These are phyloP conservation scores for Castanopsis chinensis DNA, from an alignment of 306 rosid genomes.

Conservation along the genomic window DNA sequence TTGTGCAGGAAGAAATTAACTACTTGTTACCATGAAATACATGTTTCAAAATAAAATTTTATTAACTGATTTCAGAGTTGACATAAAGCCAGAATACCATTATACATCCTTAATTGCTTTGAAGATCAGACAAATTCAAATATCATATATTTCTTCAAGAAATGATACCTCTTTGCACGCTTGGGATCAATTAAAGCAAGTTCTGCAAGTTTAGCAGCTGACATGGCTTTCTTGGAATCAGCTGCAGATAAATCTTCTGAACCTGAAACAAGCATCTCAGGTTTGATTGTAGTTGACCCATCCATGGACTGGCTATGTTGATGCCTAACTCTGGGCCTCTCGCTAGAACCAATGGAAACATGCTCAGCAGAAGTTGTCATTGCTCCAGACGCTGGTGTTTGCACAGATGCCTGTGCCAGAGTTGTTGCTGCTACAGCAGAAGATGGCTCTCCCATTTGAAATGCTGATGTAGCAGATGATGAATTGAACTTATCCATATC, in stretches of 20 bases:
- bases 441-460: constrained; percentile 66
- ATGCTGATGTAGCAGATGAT: constrained; percentile 68
- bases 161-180: constrained; percentile 84
- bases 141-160: neutral
- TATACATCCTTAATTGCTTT: neutral
- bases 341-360: constrained; percentile 38
- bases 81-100: neutral
- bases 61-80: neutral
- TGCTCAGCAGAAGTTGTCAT: constrained; percentile 45
- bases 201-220: constrained; percentile 89
- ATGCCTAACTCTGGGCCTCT: constrained; percentile 85
- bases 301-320: constrained; percentile 99
- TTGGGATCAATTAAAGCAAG: constrained; percentile 92
- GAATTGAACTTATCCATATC: constrained; percentile 96
- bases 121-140: neutral
- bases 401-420: constrained; percentile 1
- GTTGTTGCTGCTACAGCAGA: constrained; percentile 25
- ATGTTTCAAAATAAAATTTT: neutral
- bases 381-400: constrained; percentile 26
- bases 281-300: constrained; percentile 77
- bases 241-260: constrained; percentile 65
- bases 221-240: constrained; percentile 80
- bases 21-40: neutral
- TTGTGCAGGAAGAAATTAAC: neutral
- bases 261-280: constrained; percentile 75